phyloP scores from a whole-genome alignment of 2,329 filamentous ascomycete genomes.

The Neonectria coccinea region DNA sequence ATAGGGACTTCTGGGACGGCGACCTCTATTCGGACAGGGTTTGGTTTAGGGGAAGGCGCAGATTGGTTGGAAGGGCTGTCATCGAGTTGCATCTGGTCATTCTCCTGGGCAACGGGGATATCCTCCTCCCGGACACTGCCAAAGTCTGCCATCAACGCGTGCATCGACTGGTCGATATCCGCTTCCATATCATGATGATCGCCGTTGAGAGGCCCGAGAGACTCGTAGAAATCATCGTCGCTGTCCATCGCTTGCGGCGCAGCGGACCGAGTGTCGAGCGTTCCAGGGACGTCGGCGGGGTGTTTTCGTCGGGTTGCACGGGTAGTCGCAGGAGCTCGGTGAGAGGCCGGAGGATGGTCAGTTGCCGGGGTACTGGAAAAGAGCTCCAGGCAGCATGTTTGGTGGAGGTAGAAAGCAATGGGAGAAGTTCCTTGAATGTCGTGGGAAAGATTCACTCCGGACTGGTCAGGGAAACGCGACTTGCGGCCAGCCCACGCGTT shows the following conservation, averaged over 20 bases:
- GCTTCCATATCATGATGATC: conserved; percentile 7
- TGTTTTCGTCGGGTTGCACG: conserved; percentile 12
- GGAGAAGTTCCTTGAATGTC: neutral
- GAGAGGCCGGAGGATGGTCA: neutral
- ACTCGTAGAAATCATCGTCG: conserved; percentile 24
- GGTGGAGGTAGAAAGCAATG: conserved; percentile 19
- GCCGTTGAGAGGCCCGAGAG: conserved; percentile 15
- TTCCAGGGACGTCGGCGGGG: conserved; percentile 15
- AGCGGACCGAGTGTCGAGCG: conserved; percentile 4
- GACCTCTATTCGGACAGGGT: conserved; percentile 45
- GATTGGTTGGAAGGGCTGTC: neutral
- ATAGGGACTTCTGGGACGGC: conserved; percentile 45
- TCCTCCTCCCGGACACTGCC: neutral
- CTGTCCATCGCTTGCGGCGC: conserved; percentile 32
- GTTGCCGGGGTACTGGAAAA: neutral
- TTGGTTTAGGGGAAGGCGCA: neutral
- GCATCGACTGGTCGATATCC: conserved; percentile 26
- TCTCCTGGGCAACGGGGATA: neutral
- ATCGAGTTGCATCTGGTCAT: neutral
- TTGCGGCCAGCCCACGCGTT: conserved; percentile 35
- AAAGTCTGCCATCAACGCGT: conserved; percentile 24
- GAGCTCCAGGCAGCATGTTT: neutral
- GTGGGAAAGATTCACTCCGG: conserved; percentile 24
- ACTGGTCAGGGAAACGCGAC: conserved; percentile 38
- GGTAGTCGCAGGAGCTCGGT: neutral